Evolutionary conservation across 441 rosid genomes (phyloP), one percentile per base, ranked within the genome.

Genomic region (Erodium trifolium): DNA sequence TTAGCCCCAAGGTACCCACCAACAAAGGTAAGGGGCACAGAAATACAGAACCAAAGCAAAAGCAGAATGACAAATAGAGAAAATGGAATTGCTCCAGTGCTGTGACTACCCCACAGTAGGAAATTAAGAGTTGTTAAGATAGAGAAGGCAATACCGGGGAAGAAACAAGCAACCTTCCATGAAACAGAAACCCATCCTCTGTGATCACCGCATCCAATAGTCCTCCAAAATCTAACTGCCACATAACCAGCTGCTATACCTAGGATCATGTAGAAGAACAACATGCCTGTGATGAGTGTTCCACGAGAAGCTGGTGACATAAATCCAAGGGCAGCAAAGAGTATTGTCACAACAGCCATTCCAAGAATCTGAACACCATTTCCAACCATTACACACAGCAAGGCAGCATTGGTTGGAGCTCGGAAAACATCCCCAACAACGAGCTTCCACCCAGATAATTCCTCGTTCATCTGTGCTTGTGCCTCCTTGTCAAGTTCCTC

Each of bases 221-320:
- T 89, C 79, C 89, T 87, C 91, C 91, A 89, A 49, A 89, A 82
- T 57, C 90, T 88, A 76, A 89, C 89, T 7, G 93, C 88, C 7
- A 87, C 85, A 72, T 87, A 89, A 16, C 96, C 91, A 9, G 90
- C 89, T 53, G 82, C 85, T 51, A 89, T 78, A 41, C 96, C 93
- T 29, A 87, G 89, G 68, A 89, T 77, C 92, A 85, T 71, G 85
- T 83, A 89, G 86, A 85, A 82, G 71, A 87, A 73, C 16, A 89
- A 85, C 93, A 89, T 89, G 67, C 92, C 91, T 53, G 80, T 82
- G 17, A 86, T 73, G 45, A 89, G 87, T 19, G 87, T 82, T 71
- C 96, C 96, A 19, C 88, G 87, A 27, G 96, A 86, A 63, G 91
- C 88, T 1, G 96, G 96, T 18, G 89, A 86, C 90, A 87, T 85